Evolutionary conservation across 805 yeast genomes (phyloP).

Genomic region (Komagataella ulmi): DNA sequence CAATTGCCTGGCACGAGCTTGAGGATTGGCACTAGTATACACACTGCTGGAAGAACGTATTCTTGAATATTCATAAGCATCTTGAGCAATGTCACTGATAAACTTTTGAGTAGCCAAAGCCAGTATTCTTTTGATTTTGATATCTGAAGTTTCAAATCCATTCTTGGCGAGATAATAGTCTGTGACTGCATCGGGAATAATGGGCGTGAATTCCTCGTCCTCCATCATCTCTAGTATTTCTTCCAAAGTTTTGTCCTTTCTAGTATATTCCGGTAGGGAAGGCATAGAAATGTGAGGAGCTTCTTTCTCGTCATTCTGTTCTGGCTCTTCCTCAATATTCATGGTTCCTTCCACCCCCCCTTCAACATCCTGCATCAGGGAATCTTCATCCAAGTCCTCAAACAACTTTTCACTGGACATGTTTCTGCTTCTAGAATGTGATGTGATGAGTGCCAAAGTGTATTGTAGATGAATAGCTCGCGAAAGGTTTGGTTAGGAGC

Average conservation of each 20-base stretch:
- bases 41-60: slow-evolving; percentile 83
- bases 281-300: slow-evolving; percentile 15
- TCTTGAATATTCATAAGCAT: slow-evolving; percentile 90
- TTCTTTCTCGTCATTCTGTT: background rate
- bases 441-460: background rate
- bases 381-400: background rate
- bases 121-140: slow-evolving; percentile 65
- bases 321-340: background rate
- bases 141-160: slow-evolving; percentile 73
- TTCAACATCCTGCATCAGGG: background rate
- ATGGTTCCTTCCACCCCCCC: background rate
- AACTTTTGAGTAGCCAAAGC: slow-evolving; percentile 96
- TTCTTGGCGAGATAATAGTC: slow-evolving; percentile 81
- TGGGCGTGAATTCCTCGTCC: slow-evolving; percentile 88
- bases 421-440: background rate
- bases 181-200: slow-evolving; percentile 92
- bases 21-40: slow-evolving; percentile 77
- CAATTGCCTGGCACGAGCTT: slow-evolving; percentile 68
- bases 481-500: background rate
- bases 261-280: slow-evolving; percentile 52
- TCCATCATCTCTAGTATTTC: slow-evolving; percentile 85
- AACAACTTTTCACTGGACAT: background rate
- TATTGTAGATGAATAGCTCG: background rate
- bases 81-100: slow-evolving; percentile 86
- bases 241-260: slow-evolving; percentile 70